Percentiles rank a stretch among this genome's conserved stretches.
Conservation (phyloP, 1,284 basidiomycete genomes). For the Sanguinoderma infundibulare region DNA sequence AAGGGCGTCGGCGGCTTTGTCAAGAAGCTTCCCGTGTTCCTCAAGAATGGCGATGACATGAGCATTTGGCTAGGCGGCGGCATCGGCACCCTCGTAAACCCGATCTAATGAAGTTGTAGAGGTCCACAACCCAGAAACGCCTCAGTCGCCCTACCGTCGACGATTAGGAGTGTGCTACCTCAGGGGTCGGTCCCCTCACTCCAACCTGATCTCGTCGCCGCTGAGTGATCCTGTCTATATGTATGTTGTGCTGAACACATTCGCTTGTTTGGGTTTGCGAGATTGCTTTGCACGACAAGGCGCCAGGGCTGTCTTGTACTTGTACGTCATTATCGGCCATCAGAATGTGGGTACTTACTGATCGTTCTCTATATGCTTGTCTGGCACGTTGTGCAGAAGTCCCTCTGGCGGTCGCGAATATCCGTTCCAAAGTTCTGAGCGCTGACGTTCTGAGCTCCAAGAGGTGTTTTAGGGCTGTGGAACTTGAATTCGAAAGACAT, state of each 20-base stretch:
- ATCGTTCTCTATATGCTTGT: too few relatives aligned
- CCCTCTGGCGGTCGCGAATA: too few relatives aligned
- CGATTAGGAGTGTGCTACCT: too few relatives aligned
- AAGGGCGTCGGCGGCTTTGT: conserved; percentile 83
- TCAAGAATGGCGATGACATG: conserved; percentile 80
- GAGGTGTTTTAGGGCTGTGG: neutral
- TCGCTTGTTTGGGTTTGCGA: neutral
- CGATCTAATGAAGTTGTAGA: conserved; percentile 52
- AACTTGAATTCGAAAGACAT: neutral
- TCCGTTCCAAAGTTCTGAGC: too few relatives aligned
- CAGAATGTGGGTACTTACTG: too few relatives aligned
- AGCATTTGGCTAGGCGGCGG: conserved; percentile 66
- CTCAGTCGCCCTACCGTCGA: neutral
- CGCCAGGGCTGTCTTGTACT: neutral
- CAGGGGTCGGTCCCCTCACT: neutral
- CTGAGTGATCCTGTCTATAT: conserved; percentile 10
- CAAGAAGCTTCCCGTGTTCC: conserved; percentile 67
- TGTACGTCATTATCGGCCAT: too few relatives aligned
- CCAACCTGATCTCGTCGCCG: neutral
- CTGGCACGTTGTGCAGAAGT: too few relatives aligned
- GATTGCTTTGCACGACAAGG: neutral
- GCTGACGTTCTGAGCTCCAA: too few relatives aligned
- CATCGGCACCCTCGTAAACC: conserved; percentile 77
- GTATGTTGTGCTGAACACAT: conserved; percentile 1
- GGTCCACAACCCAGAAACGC: neutral